These are phyloP conservation scores for Knufia petricola DNA, from an alignment of 2,329 filamentous ascomycete species.

Conservation along the genomic window DNA sequence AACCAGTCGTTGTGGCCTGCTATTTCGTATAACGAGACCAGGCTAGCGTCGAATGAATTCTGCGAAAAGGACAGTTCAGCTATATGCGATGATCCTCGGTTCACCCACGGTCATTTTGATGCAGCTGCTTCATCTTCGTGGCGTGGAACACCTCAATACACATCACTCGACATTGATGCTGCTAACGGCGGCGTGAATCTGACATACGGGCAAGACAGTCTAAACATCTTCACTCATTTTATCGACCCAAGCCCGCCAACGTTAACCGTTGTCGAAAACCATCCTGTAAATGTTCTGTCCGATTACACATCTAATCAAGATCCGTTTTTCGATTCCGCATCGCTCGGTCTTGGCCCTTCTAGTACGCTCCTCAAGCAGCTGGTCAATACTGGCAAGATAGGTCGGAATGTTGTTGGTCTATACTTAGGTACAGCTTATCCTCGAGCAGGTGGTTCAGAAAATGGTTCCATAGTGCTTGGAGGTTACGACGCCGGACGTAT, in stretches of 20 bases:
- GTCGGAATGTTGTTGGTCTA: constrained; percentile 33
- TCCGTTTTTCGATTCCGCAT: constrained; percentile 20
- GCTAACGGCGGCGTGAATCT: constrained; percentile 28
- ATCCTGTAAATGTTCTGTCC: constrained; percentile 18
- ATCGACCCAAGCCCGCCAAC: constrained; percentile 20
- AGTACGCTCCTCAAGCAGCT: constrained; percentile 34
- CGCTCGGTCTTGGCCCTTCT: constrained; percentile 31
- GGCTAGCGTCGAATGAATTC: constrained; percentile 29
- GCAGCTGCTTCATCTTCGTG: constrained; percentile 20
- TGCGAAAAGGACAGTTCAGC: constrained; percentile 28
- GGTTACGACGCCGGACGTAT: constrained; percentile 38
- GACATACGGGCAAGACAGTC: constrained; percentile 24
- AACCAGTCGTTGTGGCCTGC: constrained; percentile 38
- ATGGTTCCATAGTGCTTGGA: constrained; percentile 36
- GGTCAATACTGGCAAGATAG: constrained; percentile 27
- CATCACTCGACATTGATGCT: constrained; percentile 26
- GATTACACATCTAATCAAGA: constrained; percentile 16
- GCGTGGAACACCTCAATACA: constrained; percentile 23
- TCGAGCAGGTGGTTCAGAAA: constrained; percentile 32
- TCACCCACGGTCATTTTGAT: constrained; percentile 17
- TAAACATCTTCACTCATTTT: constrained; percentile 21
- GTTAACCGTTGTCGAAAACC: constrained; percentile 13
- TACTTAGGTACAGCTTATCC: constrained; percentile 35
- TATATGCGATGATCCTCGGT: constrained; percentile 11
- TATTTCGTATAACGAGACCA: constrained; percentile 34